These are phyloP conservation scores for Suhomyces coccinellae DNA, from an alignment of 1,139 yeast species.

Conservation along the genomic window DNA sequence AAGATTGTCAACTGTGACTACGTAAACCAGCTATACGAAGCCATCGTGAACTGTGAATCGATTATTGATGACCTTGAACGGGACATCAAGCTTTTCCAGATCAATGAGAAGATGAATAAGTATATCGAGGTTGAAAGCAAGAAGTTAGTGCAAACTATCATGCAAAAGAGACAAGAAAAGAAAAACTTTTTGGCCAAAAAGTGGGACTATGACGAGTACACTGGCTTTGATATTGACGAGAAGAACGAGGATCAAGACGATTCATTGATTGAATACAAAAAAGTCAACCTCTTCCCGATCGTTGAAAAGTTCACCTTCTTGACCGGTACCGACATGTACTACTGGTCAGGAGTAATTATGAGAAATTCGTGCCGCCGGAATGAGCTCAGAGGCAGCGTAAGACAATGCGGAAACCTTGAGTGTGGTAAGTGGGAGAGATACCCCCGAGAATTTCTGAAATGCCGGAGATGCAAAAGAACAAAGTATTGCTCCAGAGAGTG, in stretches of 20 bases:
- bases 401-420: slow-evolving; percentile 91
- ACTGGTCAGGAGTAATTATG: slow-evolving; percentile 98
- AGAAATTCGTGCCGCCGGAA: slow-evolving; percentile 91
- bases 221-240: slow-evolving; percentile 54
- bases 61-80: slow-evolving; percentile 36
- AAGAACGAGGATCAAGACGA: slow-evolving; percentile 48
- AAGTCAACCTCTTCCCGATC: slow-evolving; percentile 77
- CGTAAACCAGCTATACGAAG: slow-evolving; percentile 32
- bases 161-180: slow-evolving; percentile 34
- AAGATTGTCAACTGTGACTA: slow-evolving; percentile 16
- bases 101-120: slow-evolving; percentile 35
- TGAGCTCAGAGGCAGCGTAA: slow-evolving; percentile 81
- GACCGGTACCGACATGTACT: slow-evolving; percentile 73
- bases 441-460: slow-evolving; percentile 92
- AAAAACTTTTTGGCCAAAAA: slow-evolving; percentile 34
- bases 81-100: slow-evolving; percentile 44
- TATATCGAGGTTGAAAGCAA: slow-evolving; percentile 37
- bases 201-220: slow-evolving; percentile 61
- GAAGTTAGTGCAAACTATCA: slow-evolving; percentile 33
- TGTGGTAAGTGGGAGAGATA: slow-evolving; percentile 96
- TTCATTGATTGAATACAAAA: slow-evolving; percentile 51
- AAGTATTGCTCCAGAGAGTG: slow-evolving; percentile 93
- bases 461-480: slow-evolving; percentile 90
- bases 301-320: slow-evolving; percentile 89
- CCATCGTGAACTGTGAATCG: slow-evolving; percentile 38